A percentile compares a stretch with the other conserved stretches of the same genome.
These are phyloP conservation scores for Marchantia paleacea DNA, from an alignment of 225 moss, liverwort and hornwort species.

Conservation along the genomic window DNA sequence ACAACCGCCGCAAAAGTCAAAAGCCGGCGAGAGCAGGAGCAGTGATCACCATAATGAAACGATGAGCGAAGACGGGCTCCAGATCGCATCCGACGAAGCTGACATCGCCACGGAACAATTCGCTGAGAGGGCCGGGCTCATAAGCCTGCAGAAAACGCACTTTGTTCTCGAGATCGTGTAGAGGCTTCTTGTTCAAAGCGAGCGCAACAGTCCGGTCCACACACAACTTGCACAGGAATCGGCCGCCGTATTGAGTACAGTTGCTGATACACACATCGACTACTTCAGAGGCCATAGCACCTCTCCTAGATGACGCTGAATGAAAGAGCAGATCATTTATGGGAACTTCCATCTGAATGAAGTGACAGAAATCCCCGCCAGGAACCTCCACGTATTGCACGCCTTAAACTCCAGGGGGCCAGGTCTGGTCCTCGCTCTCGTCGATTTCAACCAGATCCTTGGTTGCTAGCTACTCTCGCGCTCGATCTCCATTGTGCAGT, in stretches of 20 bases:
- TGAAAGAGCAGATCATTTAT: slow-evolving; percentile 21
- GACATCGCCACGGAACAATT: slow-evolving; percentile 10
- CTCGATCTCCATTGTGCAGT: no score
- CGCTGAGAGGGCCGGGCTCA: slow-evolving; percentile 6
- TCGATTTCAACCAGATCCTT: no score
- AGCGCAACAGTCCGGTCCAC: slow-evolving; percentile 7
- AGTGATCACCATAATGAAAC: slow-evolving; percentile 11
- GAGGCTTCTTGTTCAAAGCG: neutral
- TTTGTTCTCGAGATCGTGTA: slow-evolving; percentile 3
- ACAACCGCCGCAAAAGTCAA: no score
- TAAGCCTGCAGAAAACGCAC: slow-evolving; percentile 3
- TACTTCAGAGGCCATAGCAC: slow-evolving; percentile 12
- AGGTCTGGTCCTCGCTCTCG: no score
- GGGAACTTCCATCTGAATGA: slow-evolving; percentile 10
- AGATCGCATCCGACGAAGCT: slow-evolving; percentile 4
- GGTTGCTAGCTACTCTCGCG: no score
- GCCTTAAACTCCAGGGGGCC: neutral
- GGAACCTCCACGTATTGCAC: neutral
- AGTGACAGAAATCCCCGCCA: neutral
- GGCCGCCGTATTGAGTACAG: slow-evolving; percentile 5
- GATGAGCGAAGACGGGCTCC: slow-evolving; percentile 18
- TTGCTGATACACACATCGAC: slow-evolving; percentile 17
- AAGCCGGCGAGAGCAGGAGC: no score
- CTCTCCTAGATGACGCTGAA: neutral
- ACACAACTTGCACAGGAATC: slow-evolving; percentile 11